Evolutionary conservation across 345 rosid species (phyloP).

Genomic region (Moringa oleifera): DNA sequence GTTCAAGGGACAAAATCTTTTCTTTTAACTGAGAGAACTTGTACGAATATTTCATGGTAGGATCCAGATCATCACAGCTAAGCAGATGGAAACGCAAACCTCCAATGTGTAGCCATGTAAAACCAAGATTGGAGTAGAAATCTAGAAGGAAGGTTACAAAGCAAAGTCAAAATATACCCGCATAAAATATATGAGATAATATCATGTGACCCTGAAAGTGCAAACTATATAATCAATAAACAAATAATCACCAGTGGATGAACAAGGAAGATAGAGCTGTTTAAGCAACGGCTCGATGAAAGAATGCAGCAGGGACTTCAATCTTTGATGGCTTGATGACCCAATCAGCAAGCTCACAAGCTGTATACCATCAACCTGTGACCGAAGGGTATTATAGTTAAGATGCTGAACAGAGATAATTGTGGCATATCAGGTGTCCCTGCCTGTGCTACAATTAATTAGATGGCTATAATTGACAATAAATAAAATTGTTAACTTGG

Average conservation of each 20-base stretch:
- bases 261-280: slow-evolving; percentile 44
- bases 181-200: background rate
- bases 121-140: slow-evolving; percentile 45
- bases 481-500: no score
- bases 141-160: slow-evolving; percentile 25
- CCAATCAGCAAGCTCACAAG: slow-evolving; percentile 43
- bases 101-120: slow-evolving; percentile 73
- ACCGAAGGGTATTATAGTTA: slow-evolving; percentile 7
- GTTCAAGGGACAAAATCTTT: slow-evolving; percentile 51
- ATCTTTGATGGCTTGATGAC: slow-evolving; percentile 55
- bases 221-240: no score
- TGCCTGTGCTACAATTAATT: no score
- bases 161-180: slow-evolving; percentile 10
- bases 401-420: background rate
- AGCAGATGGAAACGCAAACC: slow-evolving; percentile 69
- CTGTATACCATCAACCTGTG: slow-evolving; percentile 42
- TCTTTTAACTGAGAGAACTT: slow-evolving; percentile 51
- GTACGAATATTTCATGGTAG: slow-evolving; percentile 62
- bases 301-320: slow-evolving; percentile 38
- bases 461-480: no score
- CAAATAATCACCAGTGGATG: slow-evolving; percentile 36
- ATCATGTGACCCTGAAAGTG: background rate
- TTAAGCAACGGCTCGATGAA: slow-evolving; percentile 54
- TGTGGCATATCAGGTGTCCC: no score
- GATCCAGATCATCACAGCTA: slow-evolving; percentile 65